A percentile compares a stretch with the other conserved stretches of the same genome.
Evolutionary conservation across 345 rosid species (phyloP).

Genomic region (Cardiospermum halicacabum): DNA sequence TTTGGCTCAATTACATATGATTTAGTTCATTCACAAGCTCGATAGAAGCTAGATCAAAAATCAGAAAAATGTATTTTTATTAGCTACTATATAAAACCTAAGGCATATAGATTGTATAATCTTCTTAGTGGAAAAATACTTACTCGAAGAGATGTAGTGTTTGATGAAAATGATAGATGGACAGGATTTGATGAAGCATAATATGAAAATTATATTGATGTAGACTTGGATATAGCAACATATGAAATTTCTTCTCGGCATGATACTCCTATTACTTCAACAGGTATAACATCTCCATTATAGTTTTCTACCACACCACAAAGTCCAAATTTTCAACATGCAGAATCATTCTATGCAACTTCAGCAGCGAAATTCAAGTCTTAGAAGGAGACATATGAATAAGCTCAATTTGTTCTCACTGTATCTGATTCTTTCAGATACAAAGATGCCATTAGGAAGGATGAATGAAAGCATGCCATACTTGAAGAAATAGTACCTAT

Average conservation of each 20-base stretch:
- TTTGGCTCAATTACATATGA: not conserved
- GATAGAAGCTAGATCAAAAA: not conserved
- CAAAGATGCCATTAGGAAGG: not conserved
- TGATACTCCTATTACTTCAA: too few species aligned
- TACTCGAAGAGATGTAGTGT: too few species aligned
- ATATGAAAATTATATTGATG: too few species aligned
- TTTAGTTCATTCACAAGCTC: not conserved
- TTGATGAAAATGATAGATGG: too few species aligned
- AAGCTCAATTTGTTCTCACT: not conserved
- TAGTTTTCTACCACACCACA: too few species aligned
- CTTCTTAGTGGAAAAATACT: not conserved
- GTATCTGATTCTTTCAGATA: not conserved
- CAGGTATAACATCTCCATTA: too few species aligned
- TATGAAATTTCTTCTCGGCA: too few species aligned
- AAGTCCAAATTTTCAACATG: not conserved
- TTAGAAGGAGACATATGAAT: not conserved
- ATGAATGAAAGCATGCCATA: not conserved
- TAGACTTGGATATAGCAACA: too few species aligned
- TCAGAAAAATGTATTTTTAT: not conserved
- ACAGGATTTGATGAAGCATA: too few species aligned
- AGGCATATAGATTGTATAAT: not conserved
- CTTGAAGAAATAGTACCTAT: not conserved
- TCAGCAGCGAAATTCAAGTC: not conserved
- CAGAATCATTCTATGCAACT: not conserved
- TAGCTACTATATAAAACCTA: not conserved